Conservation (phyloP, 2,329 filamentous ascomycete species). For the Cladosporium sp. region DNA sequence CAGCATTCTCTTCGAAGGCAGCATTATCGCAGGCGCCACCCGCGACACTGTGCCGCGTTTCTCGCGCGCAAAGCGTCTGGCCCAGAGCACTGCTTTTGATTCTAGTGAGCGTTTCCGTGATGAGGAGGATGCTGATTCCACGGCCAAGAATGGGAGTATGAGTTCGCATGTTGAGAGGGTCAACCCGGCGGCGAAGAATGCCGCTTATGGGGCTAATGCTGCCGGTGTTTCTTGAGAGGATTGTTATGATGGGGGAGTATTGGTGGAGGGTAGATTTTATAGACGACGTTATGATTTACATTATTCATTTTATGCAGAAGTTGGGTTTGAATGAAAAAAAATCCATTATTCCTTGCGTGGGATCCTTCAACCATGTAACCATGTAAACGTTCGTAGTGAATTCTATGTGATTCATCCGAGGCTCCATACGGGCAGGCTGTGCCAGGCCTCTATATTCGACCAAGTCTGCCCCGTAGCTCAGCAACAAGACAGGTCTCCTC, state of each 20-base stretch:
- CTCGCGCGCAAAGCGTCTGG: conserved; percentile 34
- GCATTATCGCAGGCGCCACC: conserved; percentile 37
- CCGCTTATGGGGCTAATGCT: conserved; percentile 11
- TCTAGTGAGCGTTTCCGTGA: conserved; percentile 19
- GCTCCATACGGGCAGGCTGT: too few relatives aligned
- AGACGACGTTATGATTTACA: not conserved
- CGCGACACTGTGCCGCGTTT: conserved; percentile 35
- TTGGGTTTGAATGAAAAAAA: too few relatives aligned
- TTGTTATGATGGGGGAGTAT: not conserved
- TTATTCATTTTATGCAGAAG: too few relatives aligned
- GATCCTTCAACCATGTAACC: too few relatives aligned
- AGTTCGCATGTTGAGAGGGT: conserved; percentile 11
- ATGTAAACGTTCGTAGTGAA: too few relatives aligned
- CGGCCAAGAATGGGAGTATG: conserved; percentile 12
- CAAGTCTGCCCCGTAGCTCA: too few relatives aligned
- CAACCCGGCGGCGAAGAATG: conserved; percentile 8
- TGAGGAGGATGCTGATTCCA: conserved; percentile 26
- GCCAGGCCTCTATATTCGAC: too few relatives aligned
- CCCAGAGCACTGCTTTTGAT: conserved; percentile 23
- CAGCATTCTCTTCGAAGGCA: conserved; percentile 38
- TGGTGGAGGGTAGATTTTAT: not conserved
- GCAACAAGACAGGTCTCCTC: too few relatives aligned
- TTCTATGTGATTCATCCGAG: too few relatives aligned
- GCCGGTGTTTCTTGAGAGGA: conserved; percentile 2
- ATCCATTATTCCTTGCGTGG: too few relatives aligned